Evolutionary conservation across 192 early-diverging fungal genomes (phyloP), one percentile per base, ranked within the genome.

Genomic region (Podila clonocystis): DNA sequence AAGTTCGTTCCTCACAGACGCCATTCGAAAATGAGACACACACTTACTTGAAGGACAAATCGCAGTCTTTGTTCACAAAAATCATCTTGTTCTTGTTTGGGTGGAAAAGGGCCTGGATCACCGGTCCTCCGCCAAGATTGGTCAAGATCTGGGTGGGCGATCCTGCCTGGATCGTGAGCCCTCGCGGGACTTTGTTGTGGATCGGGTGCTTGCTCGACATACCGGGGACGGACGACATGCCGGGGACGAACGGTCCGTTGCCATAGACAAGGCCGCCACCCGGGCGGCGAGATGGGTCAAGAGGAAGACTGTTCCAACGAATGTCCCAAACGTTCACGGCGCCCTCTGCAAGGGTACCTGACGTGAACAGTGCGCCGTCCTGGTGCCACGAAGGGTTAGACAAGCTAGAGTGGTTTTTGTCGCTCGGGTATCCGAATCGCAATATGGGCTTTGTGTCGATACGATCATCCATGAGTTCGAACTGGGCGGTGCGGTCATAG

Each of bases 321-420:
- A 80, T 66, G 52, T 80, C 77, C 77, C 77, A 80, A 8, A 80
- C 17, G 29, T 69, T 73, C 20, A 73, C 15, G 4, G 50, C 11
- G 3, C 77, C 77, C 0, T 73, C 49, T 0, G 31, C 49, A 2
- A n/a, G 48, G 15, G 66, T 63, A 1, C 77, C 77, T 7, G 64
- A 33, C 4, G 59, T 68, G 2, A 80, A 49, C 20, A 80, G 62
- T 0, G 70, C 77, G 9, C 77, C 77, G 5, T 80, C 77, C 11
- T 70, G 62, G 15, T 80, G 77, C 77, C 77, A 80, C 4, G 77
- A 69, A 1, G 77, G 77, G 3, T 41, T 30, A 2, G 65, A 30
- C 9, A 73, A 8, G 15, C 59, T 72, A 0, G 71, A 73, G 0
- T 57, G 24, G 3, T 29, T 58, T 12, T 50, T 65, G 4, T 2